Conservation (phyloP, 495 filamentous ascomycete genomes). For the Penicillium antarcticum region DNA sequence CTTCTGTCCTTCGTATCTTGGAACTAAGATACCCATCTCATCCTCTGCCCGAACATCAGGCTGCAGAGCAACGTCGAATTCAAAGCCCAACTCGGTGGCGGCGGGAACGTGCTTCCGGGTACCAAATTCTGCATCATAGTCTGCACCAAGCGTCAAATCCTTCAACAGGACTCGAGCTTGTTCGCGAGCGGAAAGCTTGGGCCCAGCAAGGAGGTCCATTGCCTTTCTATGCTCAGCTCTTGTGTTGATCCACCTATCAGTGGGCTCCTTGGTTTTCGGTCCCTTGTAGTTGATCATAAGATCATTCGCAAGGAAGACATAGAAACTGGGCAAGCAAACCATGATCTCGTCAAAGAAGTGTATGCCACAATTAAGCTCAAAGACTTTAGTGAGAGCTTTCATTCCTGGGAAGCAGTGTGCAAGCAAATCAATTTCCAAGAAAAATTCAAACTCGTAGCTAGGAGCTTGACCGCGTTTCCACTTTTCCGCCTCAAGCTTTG, state of each 20-base stretch:
- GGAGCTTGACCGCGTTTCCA: conserved; percentile 21
- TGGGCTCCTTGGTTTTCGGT: conserved; percentile 31
- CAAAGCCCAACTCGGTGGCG: too few species aligned
- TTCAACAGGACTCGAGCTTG: too few species aligned
- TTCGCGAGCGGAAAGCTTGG: too few species aligned
- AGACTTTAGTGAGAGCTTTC: conserved; percentile 67
- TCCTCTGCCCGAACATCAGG: too few species aligned
- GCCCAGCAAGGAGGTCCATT: too few species aligned
- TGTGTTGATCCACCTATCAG: background rate
- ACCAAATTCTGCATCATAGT: too few species aligned
- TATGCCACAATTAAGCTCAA: conserved; percentile 59
- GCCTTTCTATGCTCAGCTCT: too few species aligned
- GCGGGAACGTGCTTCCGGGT: too few species aligned
- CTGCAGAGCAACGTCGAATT: too few species aligned
- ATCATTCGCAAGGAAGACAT: conserved; percentile 67
- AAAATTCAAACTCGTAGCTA: conserved; percentile 54
- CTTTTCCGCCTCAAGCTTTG: conserved; percentile 34
- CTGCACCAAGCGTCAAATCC: too few species aligned
- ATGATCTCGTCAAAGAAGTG: conserved; percentile 57
- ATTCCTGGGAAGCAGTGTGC: conserved; percentile 64
- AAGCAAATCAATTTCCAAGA: conserved; percentile 65
- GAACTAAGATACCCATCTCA: too few species aligned
- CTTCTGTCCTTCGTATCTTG: too few species aligned
- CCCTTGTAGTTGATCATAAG: conserved; percentile 64
- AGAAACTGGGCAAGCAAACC: conserved; percentile 54